phyloP scores from a whole-genome alignment of 2,329 filamentous ascomycete genomes.

The Aspergillus sp. region DNA sequence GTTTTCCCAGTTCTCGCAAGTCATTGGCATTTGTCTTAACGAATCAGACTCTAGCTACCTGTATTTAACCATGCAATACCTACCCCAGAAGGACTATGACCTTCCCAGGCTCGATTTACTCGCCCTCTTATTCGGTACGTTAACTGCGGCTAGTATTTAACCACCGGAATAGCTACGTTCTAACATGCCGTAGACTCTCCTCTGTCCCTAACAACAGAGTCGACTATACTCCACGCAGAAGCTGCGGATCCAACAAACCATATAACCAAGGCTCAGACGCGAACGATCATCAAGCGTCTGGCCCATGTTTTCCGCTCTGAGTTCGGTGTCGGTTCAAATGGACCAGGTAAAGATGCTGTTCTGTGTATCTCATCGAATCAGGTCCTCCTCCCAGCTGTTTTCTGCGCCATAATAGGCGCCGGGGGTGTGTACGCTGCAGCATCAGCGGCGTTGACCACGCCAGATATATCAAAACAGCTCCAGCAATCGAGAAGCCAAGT shows the following conservation, averaged over 20 bases:
- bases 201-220: slow-evolving; percentile 34
- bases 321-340: slow-evolving; percentile 53
- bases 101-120: slow-evolving; percentile 15
- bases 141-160: no score
- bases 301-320: slow-evolving; percentile 56
- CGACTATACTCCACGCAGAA: slow-evolving; percentile 57
- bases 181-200: slow-evolving; percentile 9
- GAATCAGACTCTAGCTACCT: background rate
- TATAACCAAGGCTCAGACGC: slow-evolving; percentile 55
- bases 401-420: slow-evolving; percentile 59
- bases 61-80: slow-evolving; percentile 13
- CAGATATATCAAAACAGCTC: slow-evolving; percentile 11
- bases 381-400: slow-evolving; percentile 53
- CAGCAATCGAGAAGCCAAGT: slow-evolving; percentile 8
- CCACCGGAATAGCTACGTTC: background rate
- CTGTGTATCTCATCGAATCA: slow-evolving; percentile 59
- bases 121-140: slow-evolving; percentile 13
- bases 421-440: slow-evolving; percentile 59
- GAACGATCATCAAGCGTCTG: slow-evolving; percentile 51
- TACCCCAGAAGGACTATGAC: slow-evolving; percentile 14
- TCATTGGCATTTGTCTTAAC: background rate
- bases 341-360: slow-evolving; percentile 54
- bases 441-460: slow-evolving; percentile 50
- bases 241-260: slow-evolving; percentile 55
- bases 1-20: background rate